Evolutionary conservation across 2,329 filamentous ascomycete genomes (phyloP).

Genomic region (Magnaporthales sp.): DNA sequence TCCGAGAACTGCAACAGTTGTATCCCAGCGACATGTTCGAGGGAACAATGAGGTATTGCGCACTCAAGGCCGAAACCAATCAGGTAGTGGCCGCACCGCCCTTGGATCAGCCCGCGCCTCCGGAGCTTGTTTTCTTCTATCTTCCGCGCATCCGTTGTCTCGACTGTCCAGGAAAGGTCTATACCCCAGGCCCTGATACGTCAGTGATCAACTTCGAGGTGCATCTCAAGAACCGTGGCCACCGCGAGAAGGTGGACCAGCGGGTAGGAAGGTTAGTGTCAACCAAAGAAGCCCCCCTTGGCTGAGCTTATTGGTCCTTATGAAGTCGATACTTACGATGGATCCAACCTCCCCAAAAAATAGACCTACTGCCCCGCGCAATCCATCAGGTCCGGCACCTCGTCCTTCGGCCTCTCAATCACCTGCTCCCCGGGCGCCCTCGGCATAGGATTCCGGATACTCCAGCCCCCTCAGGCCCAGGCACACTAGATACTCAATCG

Average conservation of each 20-base stretch:
- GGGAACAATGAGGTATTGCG: slow-evolving; percentile 81
- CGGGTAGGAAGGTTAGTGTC: slow-evolving; percentile 24
- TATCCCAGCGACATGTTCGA: slow-evolving; percentile 83
- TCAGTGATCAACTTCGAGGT: slow-evolving; percentile 89
- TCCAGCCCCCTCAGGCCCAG: background rate
- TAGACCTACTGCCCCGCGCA: background rate
- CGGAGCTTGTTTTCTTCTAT: slow-evolving; percentile 69
- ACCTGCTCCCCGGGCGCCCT: background rate
- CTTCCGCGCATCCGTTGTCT: slow-evolving; percentile 83
- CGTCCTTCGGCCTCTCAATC: background rate
- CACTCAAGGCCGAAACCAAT: slow-evolving; percentile 65
- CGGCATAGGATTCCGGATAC: background rate
- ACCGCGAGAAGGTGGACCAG: slow-evolving; percentile 62
- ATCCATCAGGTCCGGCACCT: background rate
- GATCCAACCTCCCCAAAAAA: background rate
- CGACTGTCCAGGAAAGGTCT: slow-evolving; percentile 89
- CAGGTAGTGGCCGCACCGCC: slow-evolving; percentile 42
- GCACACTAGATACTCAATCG: background rate
- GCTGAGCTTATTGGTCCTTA: no score
- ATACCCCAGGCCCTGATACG: slow-evolving; percentile 78
- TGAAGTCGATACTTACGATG: background rate
- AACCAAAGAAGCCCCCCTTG: background rate
- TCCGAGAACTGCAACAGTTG: slow-evolving; percentile 59
- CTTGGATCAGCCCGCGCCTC: slow-evolving; percentile 41
- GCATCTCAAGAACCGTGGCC: slow-evolving; percentile 77